Evolutionary conservation across 257 asterid species (phyloP).

Genomic region (Solanum dulcamara): DNA sequence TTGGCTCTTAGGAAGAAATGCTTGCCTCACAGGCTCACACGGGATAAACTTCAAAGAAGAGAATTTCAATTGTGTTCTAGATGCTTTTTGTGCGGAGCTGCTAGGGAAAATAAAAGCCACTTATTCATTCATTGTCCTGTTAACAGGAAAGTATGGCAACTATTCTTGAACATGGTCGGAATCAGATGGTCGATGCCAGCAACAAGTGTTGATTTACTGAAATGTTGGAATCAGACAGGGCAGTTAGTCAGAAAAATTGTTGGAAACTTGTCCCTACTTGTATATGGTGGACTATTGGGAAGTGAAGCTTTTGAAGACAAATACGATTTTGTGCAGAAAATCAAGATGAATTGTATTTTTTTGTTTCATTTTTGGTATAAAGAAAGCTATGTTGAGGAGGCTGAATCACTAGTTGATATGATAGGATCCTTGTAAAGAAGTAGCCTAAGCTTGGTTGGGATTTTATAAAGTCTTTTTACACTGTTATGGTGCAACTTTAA

Average conservation of each 20-base stretch:
- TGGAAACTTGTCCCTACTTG: background rate
- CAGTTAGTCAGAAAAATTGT: background rate
- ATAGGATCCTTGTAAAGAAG: background rate
- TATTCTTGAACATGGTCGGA: background rate
- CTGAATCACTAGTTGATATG: background rate
- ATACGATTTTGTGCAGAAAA: background rate
- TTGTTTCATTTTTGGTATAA: background rate
- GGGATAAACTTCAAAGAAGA: background rate
- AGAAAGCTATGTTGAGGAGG: background rate
- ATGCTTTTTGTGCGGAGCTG: background rate
- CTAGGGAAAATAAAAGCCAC: background rate
- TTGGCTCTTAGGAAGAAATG: no score
- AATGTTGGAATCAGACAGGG: background rate
- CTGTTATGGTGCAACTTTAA: background rate
- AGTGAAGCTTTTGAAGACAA: background rate
- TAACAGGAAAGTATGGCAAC: background rate
- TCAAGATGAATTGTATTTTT: background rate
- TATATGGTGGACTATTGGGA: background rate
- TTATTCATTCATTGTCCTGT: background rate
- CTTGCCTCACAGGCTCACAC: background rate
- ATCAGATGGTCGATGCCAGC: background rate
- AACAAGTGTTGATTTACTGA: background rate
- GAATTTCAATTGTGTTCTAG: background rate
- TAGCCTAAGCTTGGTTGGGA: background rate
- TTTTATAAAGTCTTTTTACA: background rate